Conservation (phyloP, 164 flowering plant genomes). For the Magnolia kwangsiensis region DNA sequence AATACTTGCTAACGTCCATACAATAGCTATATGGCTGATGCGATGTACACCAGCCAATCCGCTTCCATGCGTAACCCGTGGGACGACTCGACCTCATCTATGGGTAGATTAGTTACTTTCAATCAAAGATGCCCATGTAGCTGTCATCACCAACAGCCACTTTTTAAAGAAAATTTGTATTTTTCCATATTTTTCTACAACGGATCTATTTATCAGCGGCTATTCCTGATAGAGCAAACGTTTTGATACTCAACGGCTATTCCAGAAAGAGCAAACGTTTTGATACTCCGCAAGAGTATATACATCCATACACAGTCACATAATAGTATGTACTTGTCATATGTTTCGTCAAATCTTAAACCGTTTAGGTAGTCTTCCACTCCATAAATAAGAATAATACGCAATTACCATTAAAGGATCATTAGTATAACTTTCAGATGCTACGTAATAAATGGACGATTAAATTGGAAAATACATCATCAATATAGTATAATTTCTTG, state of each 20-base stretch:
- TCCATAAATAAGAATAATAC: too few species aligned
- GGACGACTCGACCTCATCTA: background rate
- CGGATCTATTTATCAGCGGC: background rate
- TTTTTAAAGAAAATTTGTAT: too few species aligned
- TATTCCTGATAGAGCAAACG: background rate
- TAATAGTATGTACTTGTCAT: too few species aligned
- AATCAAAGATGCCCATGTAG: background rate
- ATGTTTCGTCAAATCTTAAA: too few species aligned
- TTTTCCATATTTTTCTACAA: background rate
- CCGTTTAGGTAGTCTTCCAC: too few species aligned
- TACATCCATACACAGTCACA: background rate
- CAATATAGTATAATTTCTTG: background rate
- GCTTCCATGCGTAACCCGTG: background rate
- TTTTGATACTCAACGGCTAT: background rate
- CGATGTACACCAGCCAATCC: too few species aligned
- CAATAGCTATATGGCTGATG: too few species aligned
- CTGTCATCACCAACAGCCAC: background rate
- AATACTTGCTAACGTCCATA: too few species aligned
- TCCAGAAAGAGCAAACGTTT: background rate
- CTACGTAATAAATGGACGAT: background rate
- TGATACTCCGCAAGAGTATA: background rate
- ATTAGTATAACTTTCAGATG: too few species aligned
- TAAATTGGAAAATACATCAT: background rate
- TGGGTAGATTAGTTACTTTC: background rate
- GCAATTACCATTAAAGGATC: too few species aligned